Conservation (phyloP, 2,329 filamentous ascomycete genomes). For the Pseudocercospora pini-densiflorae region DNA sequence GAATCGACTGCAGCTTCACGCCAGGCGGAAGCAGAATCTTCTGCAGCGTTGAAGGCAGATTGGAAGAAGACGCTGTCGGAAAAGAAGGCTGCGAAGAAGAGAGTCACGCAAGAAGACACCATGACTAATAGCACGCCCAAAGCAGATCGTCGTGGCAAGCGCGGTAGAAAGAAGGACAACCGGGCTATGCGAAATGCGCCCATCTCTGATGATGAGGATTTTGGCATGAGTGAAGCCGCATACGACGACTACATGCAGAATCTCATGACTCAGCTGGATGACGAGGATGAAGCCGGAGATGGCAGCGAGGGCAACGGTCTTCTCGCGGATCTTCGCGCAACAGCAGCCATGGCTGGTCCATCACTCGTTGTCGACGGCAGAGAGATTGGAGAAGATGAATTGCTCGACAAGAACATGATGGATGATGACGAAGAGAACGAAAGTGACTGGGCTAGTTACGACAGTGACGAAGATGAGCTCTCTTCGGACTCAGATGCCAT, state of each 20-base stretch:
- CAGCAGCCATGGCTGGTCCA: slow-evolving; percentile 28
- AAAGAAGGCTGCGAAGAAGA: slow-evolving; percentile 32
- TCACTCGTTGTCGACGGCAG: slow-evolving; percentile 37
- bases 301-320: slow-evolving; percentile 16
- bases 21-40: slow-evolving; percentile 21
- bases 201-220: slow-evolving; percentile 56
- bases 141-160: slow-evolving; percentile 33
- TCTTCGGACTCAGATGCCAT: slow-evolving; percentile 45
- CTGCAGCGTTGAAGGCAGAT: slow-evolving; percentile 33
- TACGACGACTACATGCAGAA: slow-evolving; percentile 72
- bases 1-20: slow-evolving; percentile 29
- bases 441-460: slow-evolving; percentile 27
- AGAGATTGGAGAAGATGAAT: slow-evolving; percentile 36
- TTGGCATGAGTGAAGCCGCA: slow-evolving; percentile 45
- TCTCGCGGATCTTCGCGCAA: slow-evolving; percentile 15
- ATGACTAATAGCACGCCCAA: slow-evolving; percentile 19
- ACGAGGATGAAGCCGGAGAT: slow-evolving; percentile 22
- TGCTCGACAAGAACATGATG: slow-evolving; percentile 28
- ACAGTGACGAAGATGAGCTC: slow-evolving; percentile 36
- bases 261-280: slow-evolving; percentile 49
- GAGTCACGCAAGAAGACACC: slow-evolving; percentile 4
- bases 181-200: slow-evolving; percentile 27
- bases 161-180: slow-evolving; percentile 40
- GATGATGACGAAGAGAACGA: slow-evolving; percentile 21
- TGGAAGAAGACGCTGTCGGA: slow-evolving; percentile 31